Evolutionary conservation across 768 basidiomycete genomes (phyloP).

Genomic region (Tulasnella calospora): DNA sequence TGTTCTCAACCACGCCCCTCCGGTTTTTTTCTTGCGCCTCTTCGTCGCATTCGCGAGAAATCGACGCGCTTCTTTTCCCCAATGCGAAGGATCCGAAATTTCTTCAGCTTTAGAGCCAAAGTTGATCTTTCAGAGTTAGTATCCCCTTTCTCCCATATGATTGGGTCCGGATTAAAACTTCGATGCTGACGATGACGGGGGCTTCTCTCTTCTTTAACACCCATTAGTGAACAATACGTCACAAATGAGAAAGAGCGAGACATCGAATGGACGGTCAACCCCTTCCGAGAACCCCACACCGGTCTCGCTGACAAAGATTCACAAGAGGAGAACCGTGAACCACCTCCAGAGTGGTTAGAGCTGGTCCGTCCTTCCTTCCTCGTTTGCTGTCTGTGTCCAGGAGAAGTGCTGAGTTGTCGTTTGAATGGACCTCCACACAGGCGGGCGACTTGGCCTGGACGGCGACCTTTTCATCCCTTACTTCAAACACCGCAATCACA

Average conservation of each 20-base stretch:
- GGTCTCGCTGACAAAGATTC: not conserved
- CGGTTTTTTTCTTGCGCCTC: not conserved
- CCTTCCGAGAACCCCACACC: not conserved
- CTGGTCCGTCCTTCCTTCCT: not conserved
- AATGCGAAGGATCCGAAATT: not conserved
- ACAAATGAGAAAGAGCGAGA: not conserved
- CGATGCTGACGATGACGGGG: not conserved
- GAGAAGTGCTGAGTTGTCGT: not conserved
- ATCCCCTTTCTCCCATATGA: not conserved
- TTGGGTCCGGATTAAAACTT: not conserved
- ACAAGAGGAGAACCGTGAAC: not conserved
- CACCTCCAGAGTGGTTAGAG: slow-evolving; percentile 5
- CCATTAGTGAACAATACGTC: not conserved
- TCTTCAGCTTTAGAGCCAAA: not conserved
- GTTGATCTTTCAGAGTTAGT: not conserved
- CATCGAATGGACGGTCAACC: not conserved
- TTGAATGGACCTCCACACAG: not conserved
- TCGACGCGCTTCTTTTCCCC: not conserved
- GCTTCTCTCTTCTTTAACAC: not conserved
- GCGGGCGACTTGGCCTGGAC: not conserved
- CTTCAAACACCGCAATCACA: not conserved
- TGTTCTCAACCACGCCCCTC: not conserved
- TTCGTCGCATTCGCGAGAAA: not conserved
- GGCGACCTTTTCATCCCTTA: not conserved
- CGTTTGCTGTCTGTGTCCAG: too few species aligned